phyloP scores from a whole-genome alignment of 257 asterid genomes.

The Solanum commersonii region DNA sequence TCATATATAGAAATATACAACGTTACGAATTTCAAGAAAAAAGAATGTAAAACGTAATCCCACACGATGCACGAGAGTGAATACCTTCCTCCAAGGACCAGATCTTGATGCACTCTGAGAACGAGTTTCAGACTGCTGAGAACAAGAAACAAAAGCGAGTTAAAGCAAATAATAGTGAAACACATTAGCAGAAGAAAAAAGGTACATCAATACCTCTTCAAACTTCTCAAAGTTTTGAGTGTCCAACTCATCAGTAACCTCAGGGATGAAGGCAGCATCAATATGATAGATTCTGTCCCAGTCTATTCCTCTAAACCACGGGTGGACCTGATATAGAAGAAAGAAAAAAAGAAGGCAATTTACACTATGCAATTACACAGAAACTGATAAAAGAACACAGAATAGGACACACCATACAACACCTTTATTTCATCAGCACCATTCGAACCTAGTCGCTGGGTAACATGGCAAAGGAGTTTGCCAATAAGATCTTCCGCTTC shows the following conservation, averaged over 20 bases:
- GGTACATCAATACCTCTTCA: slow-evolving; percentile 52
- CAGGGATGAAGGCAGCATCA: slow-evolving; percentile 93
- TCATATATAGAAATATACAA: neutral
- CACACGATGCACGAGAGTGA: neutral
- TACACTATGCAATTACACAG: slow-evolving; percentile 9
- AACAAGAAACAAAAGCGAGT: neutral
- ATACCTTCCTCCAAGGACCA: slow-evolving; percentile 99
- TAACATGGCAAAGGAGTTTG: slow-evolving; percentile 78
- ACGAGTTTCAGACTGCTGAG: slow-evolving; percentile 59
- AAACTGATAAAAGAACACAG: slow-evolving; percentile 17
- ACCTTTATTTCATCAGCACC: slow-evolving; percentile 94
- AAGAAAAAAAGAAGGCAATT: slow-evolving; percentile 2
- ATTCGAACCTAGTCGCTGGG: slow-evolving; percentile 79
- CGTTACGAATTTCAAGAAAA: neutral
- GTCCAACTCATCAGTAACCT: slow-evolving; percentile 88
- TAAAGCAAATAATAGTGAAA: neutral
- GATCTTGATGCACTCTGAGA: slow-evolving; percentile 54
- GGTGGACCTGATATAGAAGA: slow-evolving; percentile 53
- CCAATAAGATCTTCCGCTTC: slow-evolving; percentile 86
- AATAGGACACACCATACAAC: slow-evolving; percentile 39
- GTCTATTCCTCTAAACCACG: slow-evolving; percentile 68
- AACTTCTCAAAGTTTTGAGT: slow-evolving; percentile 95
- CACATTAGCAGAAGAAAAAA: neutral
- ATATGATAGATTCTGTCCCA: slow-evolving; percentile 78
- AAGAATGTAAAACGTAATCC: neutral